phyloP scores from a whole-genome alignment of 2,329 filamentous ascomycete species.

The Fusarium sp. region DNA sequence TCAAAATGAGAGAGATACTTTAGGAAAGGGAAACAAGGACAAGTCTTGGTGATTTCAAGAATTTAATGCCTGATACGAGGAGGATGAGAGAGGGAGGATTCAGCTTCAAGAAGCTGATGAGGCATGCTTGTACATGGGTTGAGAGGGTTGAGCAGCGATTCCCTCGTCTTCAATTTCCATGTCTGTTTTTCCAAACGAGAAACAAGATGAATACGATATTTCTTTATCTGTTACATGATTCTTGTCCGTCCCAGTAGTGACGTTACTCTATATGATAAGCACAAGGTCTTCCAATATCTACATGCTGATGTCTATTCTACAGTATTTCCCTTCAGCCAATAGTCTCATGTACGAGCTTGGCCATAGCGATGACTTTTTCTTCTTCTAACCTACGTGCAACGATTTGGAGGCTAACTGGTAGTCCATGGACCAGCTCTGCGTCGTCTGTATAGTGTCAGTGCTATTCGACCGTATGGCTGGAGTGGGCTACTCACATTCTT shows the following conservation, averaged over 20 bases:
- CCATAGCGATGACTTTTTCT: constrained; percentile 52
- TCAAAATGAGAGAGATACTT: constrained; percentile 12
- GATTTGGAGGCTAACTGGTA: constrained; percentile 56
- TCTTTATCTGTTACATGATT: constrained; percentile 25
- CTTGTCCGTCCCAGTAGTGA: background rate
- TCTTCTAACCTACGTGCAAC: constrained; percentile 55
- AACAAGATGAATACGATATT: constrained; percentile 41
- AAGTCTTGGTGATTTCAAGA: constrained; percentile 15
- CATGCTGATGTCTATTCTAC: background rate
- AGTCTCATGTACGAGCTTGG: constrained; percentile 7
- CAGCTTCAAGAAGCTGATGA: background rate
- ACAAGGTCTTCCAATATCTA: background rate
- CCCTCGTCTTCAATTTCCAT: constrained; percentile 23
- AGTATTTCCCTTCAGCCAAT: background rate
- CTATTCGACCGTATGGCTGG: fast-evolving
- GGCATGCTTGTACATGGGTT: constrained; percentile 12
- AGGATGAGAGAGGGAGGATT: background rate
- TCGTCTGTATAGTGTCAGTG: constrained; percentile 47
- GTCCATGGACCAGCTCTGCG: constrained; percentile 50
- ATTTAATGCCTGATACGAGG: constrained; percentile 27
- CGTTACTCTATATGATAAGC: background rate
- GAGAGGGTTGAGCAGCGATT: constrained; percentile 8
- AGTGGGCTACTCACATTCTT: constrained; percentile 53
- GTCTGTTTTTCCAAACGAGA: constrained; percentile 32
- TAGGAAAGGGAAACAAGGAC: background rate